Evolutionary conservation across 2,329 filamentous ascomycete species (phyloP), one percentile per base, ranked within the genome.

Genomic region (Trichophyton mentagrophytes): DNA sequence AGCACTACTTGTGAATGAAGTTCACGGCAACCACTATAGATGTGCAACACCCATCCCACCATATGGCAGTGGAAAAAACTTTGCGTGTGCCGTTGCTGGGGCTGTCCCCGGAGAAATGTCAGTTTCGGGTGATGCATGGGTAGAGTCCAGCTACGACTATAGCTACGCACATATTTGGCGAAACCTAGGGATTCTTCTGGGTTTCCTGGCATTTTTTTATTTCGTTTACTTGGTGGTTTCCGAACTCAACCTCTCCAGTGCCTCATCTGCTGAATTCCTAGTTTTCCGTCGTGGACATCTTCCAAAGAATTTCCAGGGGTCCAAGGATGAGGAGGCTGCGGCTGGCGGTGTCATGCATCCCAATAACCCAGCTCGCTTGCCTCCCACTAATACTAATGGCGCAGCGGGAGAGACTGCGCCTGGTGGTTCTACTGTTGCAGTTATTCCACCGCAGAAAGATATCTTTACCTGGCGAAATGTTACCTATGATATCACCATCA

Each of bases 181-280:
- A 8, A 89, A 89, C 67, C 79, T 88, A 61, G 86, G 86, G 0
- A 87, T 90, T 60, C 69, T 89, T 1, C 68, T 85, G 15, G 85
- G 71, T 0, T 88, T 89, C 70, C 72, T 86, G 58, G 65, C 87
- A 33, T 82, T 79, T 60, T 88, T 89, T 73, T 81, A 85, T 73
- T 61, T 72, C 2, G 65, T 85, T 0, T 88, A 90, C 72, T 80
- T 89, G 58, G 53, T 81, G 15, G 82, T 82, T 0, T 80, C 81
- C 0, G 86, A 90, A 67, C 65, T 86, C 65, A 87, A 87, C 70
- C 85, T 85, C 0, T 77, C 80, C 0, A 82, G 80, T 0, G 75
- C 77, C 1, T 86, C 82, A 58, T 85, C 81, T 0, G 86, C 85
- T 0, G 87, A 90, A 67, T 81, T 85, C 0, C 79, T 90, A 0